Percentiles rank a stretch among this genome's conserved stretches.
Conservation (phyloP, 2,329 filamentous ascomycete genomes). For the Zopfia rhizophila region DNA sequence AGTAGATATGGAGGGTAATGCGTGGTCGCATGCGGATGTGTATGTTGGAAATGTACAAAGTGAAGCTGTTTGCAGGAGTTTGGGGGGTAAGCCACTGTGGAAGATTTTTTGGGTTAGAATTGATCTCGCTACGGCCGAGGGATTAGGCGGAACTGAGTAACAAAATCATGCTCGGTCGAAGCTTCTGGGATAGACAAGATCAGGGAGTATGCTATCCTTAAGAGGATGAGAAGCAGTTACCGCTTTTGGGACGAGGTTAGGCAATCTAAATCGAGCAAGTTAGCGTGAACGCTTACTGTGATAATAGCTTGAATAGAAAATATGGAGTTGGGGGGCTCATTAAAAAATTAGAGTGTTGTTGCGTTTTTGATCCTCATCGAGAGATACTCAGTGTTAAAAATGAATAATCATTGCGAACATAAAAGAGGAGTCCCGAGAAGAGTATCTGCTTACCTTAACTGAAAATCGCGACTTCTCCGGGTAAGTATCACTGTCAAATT, state of each 20-base stretch:
- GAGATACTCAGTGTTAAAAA: slow-evolving; percentile 73
- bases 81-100: slow-evolving; percentile 69
- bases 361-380: slow-evolving; percentile 69
- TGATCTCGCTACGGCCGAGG: slow-evolving; percentile 46
- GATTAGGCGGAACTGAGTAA: too few relatives aligned
- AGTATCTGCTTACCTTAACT: slow-evolving; percentile 47
- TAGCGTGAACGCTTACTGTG: too few relatives aligned
- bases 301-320: neutral
- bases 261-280: too few relatives aligned
- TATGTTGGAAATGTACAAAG: slow-evolving; percentile 69
- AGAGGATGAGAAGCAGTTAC: too few relatives aligned
- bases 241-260: too few relatives aligned
- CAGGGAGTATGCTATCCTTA: too few relatives aligned
- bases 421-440: slow-evolving; percentile 20
- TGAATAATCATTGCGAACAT: slow-evolving; percentile 71
- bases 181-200: too few relatives aligned
- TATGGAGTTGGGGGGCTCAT: slow-evolving; percentile 57
- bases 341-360: slow-evolving; percentile 81
- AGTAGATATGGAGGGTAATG: slow-evolving; percentile 54
- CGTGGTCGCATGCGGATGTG: slow-evolving; percentile 72
- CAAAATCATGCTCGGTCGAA: neutral
- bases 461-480: slow-evolving; percentile 19
- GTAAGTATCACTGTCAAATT: slow-evolving; percentile 38
- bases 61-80: slow-evolving; percentile 68
- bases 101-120: slow-evolving; percentile 67